Base-by-base conservation (phyloP, 2,329 filamentous ascomycete species). In the Monilinia fructigena region DNA sequence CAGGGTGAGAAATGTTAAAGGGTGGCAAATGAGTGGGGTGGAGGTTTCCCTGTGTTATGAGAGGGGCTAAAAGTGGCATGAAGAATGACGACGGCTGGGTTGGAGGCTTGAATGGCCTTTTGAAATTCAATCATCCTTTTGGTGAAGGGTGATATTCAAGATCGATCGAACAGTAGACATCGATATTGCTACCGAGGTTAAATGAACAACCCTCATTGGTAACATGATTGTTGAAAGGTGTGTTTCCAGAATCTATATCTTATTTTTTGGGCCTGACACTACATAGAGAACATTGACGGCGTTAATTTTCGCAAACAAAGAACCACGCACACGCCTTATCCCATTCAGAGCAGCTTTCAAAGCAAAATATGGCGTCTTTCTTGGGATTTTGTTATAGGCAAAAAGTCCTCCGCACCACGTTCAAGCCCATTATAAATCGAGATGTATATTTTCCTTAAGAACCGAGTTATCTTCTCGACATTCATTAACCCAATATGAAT, bases 111-210 rank as follows among this genome's bases (percentile, higher is more conserved):
- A 99, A 97, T 75, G 92, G 92, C 12, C 77, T 98, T 74, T 80
- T 99, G 72, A 99, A 99, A 80, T 99, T 98, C 77, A 99, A 99
- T 77, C 92, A 97, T 79, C 93, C 94, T 0, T 98, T 98, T 82
- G 95, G 95, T 0, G 89, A 90, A 73, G 82, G 72, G 58, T 68
- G n/a, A 61, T 58, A 4, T 50, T n/a, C 31, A 6, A 28, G 28
- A 60, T 31, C 35, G 47, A 54, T 14, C 26, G 23, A 35, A 40
- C 40, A 20, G 28, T 47, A 35, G 45, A 18, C 8, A 18, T 38
- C 20, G 23, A 18, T 26, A 12, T 16, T 38, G 26, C 42, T 40
- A 54, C 48, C 35, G 35, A 42, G 48, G 47, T 38, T 52, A 26
- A n/a, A 40, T 5, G 23, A 42, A 16, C 2, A 12, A 14, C 55